These are phyloP conservation scores for Tulasnella sp. DNA, from an alignment of 768 basidiomycete species.

Conservation along the genomic window DNA sequence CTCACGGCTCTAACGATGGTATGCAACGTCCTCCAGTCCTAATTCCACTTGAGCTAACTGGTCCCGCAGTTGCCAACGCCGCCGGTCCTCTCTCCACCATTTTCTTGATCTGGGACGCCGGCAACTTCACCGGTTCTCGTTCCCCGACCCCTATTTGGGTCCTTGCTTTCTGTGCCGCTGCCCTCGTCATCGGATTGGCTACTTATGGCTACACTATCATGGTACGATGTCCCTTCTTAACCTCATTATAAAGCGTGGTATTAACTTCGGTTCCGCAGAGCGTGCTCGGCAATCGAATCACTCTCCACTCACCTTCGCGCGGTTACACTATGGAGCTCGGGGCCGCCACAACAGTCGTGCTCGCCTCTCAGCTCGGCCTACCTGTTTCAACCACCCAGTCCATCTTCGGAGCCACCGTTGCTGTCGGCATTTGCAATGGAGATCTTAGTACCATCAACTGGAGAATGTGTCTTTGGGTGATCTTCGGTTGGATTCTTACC, in stretches of 20 bases:
- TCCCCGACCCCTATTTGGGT: constrained; percentile 28
- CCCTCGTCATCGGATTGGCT: constrained; percentile 23
- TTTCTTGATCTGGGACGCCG: constrained; percentile 27
- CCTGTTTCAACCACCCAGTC: constrained; percentile 31
- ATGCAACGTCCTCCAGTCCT: constrained; percentile 24
- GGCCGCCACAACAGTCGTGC: constrained; percentile 32
- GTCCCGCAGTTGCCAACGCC: constrained; percentile 15
- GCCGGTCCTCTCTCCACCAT: constrained; percentile 10
- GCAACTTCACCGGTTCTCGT: constrained; percentile 20
- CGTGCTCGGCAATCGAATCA: constrained; percentile 23
- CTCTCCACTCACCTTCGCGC: constrained; percentile 31
- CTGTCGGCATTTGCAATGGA: constrained; percentile 26
- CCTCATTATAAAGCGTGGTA: constrained; percentile 3
- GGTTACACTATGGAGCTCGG: constrained; percentile 36
- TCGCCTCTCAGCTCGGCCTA: constrained; percentile 29
- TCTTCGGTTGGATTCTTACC: constrained; percentile 18
- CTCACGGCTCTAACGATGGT: constrained; percentile 34
- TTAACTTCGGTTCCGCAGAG: constrained; percentile 14
- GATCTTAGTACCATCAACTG: constrained; percentile 26
- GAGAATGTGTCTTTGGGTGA: constrained; percentile 25
- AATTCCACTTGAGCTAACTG: neutral
- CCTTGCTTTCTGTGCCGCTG: constrained; percentile 24
- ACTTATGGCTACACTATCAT: constrained; percentile 16
- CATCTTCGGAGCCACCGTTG: constrained; percentile 27
- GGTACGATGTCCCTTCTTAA: neutral